Evolutionary conservation across 805 yeast genomes (phyloP), one percentile per base, ranked within the genome.

Genomic region (Kuraishia floccosa): DNA sequence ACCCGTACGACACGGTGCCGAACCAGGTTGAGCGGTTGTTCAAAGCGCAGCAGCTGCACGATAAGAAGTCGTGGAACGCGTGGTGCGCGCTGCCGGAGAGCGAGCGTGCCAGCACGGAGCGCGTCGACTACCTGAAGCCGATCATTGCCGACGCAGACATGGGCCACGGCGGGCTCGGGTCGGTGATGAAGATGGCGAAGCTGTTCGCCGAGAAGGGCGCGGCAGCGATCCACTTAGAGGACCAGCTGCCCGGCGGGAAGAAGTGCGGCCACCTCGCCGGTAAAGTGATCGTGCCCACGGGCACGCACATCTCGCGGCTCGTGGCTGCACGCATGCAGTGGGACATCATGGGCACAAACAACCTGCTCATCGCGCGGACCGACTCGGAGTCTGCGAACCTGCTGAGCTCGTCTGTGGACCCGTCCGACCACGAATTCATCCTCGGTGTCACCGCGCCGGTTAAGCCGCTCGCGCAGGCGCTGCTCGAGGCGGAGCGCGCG

Each of bases 91-190:
- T 40, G 11, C 8, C 35, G 5, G 29, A 29, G 4, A 39, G 33
- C 18, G 39, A 37, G 16, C 32, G 33, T 23, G 42, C 30, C 30
- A 40, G 28, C 43, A 44, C 27, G 43, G 55, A 25, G 9, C 6
- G 17, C 43, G 56, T 32, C n/a, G 76, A 73, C 40, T 74, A 73
- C 41, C 40, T 73, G 42, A 58, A 70, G 34, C 81, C 81, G 11
- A 72, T 74, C 31, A 65, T 74, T 38, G 81, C 81, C 3, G 81
- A 74, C 45, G 81, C 68, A 3, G 81, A 74, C 39, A 73, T 76
- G 41, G 81, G 81, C 3, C 78, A 72, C 44, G 81, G 81, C 13
- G 77, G 79, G 9, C 50, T 64, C 10, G 67, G 73, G 3, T 61
- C 78, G 0, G 75, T 73, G 3, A 73, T 74, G 81, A 74, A 74